Conservation (phyloP, 805 yeast species). For the Pichia scutulata region DNA sequence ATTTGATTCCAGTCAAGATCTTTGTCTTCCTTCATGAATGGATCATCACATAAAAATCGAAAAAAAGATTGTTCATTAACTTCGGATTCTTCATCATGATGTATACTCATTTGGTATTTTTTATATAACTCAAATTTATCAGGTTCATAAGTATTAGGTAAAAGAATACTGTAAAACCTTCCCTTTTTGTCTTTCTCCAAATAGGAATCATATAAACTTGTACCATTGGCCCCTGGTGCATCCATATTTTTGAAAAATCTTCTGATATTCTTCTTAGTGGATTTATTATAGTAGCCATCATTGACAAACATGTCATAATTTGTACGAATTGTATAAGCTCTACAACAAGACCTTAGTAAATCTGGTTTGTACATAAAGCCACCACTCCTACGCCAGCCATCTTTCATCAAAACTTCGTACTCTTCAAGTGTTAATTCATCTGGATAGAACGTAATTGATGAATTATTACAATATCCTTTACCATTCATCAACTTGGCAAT, state of each 20-base stretch:
- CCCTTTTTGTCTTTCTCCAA: slow-evolving; percentile 1
- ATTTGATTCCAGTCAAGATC: slow-evolving; percentile 34
- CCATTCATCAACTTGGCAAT: slow-evolving; percentile 6
- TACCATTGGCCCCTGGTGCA: not conserved
- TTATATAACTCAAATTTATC: slow-evolving; percentile 59
- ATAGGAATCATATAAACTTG: not conserved
- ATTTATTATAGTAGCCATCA: slow-evolving; percentile 40
- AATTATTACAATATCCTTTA: slow-evolving; percentile 19
- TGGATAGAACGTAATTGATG: slow-evolving; percentile 19
- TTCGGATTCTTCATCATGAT: slow-evolving; percentile 48
- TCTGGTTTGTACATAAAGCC: slow-evolving; percentile 51
- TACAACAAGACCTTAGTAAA: slow-evolving; percentile 64
- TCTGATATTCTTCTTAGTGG: slow-evolving; percentile 57
- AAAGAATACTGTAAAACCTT: slow-evolving; percentile 27
- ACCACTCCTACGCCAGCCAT: slow-evolving; percentile 80
- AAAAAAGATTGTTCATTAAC: slow-evolving; percentile 42
- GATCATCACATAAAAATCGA: slow-evolving; percentile 62
- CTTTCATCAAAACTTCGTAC: slow-evolving; percentile 60
- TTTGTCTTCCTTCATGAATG: slow-evolving; percentile 35
- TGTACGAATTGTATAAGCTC: slow-evolving; percentile 72
- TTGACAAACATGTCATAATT: slow-evolving; percentile 33
- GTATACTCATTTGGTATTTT: slow-evolving; percentile 66
- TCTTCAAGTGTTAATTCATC: slow-evolving; percentile 31
- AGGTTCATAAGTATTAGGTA: slow-evolving; percentile 40
- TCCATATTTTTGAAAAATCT: slow-evolving; percentile 42